Evolutionary conservation across 2,329 filamentous ascomycete species (phyloP).

Genomic region (Diaporthe eres): DNA sequence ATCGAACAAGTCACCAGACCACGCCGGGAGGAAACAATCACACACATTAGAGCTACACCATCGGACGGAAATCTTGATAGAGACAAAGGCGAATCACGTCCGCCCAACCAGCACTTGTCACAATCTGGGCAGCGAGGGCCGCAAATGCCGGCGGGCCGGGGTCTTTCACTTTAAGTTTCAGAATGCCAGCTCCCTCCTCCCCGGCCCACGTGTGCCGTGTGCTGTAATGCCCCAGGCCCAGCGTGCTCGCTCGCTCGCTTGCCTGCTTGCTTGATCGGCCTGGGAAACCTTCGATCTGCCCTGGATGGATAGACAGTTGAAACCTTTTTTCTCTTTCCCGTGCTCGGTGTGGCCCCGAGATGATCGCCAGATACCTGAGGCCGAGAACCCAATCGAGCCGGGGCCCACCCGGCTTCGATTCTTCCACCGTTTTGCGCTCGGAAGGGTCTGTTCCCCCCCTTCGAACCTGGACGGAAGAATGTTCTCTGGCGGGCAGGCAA

Average conservation of each 20-base stretch:
- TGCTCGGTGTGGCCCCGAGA: neutral
- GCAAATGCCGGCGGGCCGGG: constrained; percentile 17
- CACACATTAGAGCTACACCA: neutral
- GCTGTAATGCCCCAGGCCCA: neutral
- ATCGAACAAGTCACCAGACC: neutral
- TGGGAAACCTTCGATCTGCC: neutral
- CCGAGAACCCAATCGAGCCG: constrained; percentile 13
- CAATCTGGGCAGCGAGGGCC: constrained; percentile 19
- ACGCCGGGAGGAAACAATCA: neutral
- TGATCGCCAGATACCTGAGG: constrained; percentile 24
- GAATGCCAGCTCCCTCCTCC: neutral
- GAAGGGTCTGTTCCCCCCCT: neutral
- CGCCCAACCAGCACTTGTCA: constrained; percentile 7
- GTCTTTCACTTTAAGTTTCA: constrained; percentile 8
- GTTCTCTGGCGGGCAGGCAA: constrained; percentile 7
- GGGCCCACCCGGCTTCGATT: constrained; percentile 5
- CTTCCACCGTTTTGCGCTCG: neutral
- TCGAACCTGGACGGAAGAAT: neutral
- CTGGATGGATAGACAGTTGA: neutral
- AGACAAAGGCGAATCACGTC: neutral
- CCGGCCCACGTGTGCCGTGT: constrained; percentile 12
- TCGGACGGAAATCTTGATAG: constrained; percentile 25
- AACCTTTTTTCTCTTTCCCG: neutral
- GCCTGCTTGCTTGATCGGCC: neutral
- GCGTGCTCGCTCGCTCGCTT: neutral